Conservation (phyloP, 345 rosid species). For the Brassica incana region DNA sequence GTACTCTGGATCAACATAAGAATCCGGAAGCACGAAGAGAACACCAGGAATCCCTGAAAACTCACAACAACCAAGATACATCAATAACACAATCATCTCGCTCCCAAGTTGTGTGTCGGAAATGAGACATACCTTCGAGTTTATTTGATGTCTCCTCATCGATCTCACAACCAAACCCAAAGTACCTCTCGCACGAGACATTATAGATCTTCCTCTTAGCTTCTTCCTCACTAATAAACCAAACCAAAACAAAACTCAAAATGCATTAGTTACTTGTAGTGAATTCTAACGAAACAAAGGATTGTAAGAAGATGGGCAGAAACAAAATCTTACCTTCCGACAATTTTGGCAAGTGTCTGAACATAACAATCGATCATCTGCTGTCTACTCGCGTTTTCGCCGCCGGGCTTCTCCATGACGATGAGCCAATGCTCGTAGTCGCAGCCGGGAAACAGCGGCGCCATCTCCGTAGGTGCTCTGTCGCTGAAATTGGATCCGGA, state of each 20-base stretch:
- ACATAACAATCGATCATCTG: conserved; percentile 91
- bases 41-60: conserved; percentile 62
- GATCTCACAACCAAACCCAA: conserved; percentile 92
- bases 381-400: conserved; percentile 79
- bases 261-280: neutral
- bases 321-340: conserved; percentile 39
- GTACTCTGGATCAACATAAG: conserved; percentile 81
- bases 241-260: neutral
- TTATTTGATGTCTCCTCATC: conserved; percentile 94
- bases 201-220: conserved; percentile 91
- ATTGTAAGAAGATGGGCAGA: neutral
- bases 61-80: neutral
- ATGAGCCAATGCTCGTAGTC: conserved; percentile 98
- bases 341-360: conserved; percentile 70
- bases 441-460: conserved; percentile 92
- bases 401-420: conserved; percentile 94
- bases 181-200: conserved; percentile 90
- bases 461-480: conserved; percentile 91
- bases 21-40: conserved; percentile 85
- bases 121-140: conserved; percentile 63
- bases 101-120: neutral
- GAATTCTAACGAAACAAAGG: neutral
- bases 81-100: conserved; percentile 13
- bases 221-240: conserved; percentile 63
- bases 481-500: conserved; percentile 83